Percentiles rank a stretch among this genome's conserved stretches.
phyloP scores from a whole-genome alignment of 1,139 yeast species.

The Yamadazyma sp. region DNA sequence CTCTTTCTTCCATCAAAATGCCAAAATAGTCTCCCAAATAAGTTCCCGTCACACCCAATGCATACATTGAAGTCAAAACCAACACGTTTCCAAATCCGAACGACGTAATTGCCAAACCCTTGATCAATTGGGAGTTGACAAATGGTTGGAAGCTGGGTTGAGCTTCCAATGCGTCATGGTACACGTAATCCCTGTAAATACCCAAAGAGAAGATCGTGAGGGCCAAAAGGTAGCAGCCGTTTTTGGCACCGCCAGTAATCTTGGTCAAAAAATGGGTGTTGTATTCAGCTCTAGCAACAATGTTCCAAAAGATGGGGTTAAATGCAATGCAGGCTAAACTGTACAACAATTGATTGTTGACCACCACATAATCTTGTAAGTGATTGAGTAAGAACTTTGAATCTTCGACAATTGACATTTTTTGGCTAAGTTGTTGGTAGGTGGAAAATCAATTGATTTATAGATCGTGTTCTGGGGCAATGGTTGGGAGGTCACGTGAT shows the following conservation, averaged over 20 bases:
- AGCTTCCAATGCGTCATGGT: constrained; percentile 53
- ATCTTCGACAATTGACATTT: constrained; percentile 15
- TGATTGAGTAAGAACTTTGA: constrained; percentile 13
- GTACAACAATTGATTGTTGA: constrained; percentile 15
- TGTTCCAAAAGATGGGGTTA: constrained; percentile 95
- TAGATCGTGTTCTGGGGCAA: no score
- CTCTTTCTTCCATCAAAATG: constrained; percentile 85
- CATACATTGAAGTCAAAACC: constrained; percentile 84
- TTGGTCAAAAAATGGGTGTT: constrained; percentile 73
- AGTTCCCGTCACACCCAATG: constrained; percentile 94
- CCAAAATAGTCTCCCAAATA: constrained; percentile 97
- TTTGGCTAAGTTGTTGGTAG: not conserved
- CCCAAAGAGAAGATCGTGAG: constrained; percentile 81
- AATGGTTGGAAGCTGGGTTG: constrained; percentile 57
- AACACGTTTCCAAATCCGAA: constrained; percentile 76
- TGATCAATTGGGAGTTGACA: constrained; percentile 36
- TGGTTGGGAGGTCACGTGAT: constrained; percentile 2
- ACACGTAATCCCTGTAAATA: constrained; percentile 73
- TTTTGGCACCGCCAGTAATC: constrained; percentile 60
- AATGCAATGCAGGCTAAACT: constrained; percentile 54
- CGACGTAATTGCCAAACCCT: constrained; percentile 31
- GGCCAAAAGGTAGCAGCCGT: constrained; percentile 86
- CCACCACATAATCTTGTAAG: constrained; percentile 14
- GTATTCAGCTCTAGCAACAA: constrained; percentile 85
- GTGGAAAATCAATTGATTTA: not conserved